Base-by-base conservation (phyloP, 805 yeast genomes). In the Blastobotrys peoriensis region DNA sequence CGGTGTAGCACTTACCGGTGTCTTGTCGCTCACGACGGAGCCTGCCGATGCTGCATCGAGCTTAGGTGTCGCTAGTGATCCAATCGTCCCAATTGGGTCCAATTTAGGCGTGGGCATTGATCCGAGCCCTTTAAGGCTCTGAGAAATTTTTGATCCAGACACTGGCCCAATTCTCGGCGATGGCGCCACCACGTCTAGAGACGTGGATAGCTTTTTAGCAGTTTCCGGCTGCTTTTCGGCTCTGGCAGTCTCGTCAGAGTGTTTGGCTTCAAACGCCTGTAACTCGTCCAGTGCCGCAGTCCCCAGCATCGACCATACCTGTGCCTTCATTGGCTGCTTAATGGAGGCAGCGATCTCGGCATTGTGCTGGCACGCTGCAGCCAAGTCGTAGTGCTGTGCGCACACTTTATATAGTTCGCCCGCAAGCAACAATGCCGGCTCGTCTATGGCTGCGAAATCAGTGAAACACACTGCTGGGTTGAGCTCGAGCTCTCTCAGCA, bases 271-370 rank as follows among this genome's bases (percentile, higher is more conserved):
- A 41, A 48, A 54, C 18, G 43, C 28, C n/a, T 22, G 20, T 30
- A 50, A 17, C 35, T 60, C 65, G 62, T 71, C 64, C 2, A 62
- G 58, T 3, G 80, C 60, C 22, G 78, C 65, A 27, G 73, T 74
- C 10, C 75, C 74, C 3, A 81, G 61, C 3, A 79, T 69, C 47
- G 71, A 62, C 88, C 88, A 82, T 0, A 78, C 71, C 55, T 79
- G 85, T 43, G 80, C 68, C 44, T 79, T 83, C 46, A 25, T 8
- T 8, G 8, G 13, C 30, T 25, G 30, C 30, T 25, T 8, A 25
- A 13, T 25, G 30, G 30, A 19, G 2, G 42, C 36, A 15, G 52
- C 84, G 5, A 77, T 65, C 15, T 68, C 63, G 0, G 86, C 74
- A 56, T 83, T 83, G 53, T 70, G 63, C 18, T 71, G 66, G 54